A percentile compares a stretch with the other conserved stretches of the same genome.
Conservation (phyloP, 345 rosid species). For the Toxicodendron radicans region DNA sequence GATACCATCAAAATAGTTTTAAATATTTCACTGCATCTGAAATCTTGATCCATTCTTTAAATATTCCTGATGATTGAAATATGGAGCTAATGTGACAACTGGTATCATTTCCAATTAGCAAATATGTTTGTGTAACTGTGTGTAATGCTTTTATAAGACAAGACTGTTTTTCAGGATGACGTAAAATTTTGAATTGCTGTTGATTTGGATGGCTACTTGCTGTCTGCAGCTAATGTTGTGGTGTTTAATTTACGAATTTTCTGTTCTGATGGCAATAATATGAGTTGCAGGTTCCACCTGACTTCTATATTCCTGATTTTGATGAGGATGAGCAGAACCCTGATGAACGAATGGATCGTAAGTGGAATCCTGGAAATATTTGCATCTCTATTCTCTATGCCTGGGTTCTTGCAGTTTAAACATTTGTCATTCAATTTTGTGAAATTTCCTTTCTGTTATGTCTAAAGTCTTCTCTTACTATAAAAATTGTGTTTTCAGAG, state of each 20-base stretch:
- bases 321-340: constrained; percentile 92
- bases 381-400: neutral
- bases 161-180: neutral
- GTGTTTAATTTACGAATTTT: neutral
- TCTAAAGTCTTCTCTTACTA: neutral
- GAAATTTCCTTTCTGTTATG: neutral
- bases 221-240: neutral
- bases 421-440: neutral
- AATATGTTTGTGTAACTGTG: too few species aligned
- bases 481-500: constrained; percentile 45
- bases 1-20: neutral
- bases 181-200: neutral
- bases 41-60: neutral
- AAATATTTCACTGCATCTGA: neutral
- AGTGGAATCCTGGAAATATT: constrained; percentile 33
- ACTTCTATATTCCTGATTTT: constrained; percentile 86
- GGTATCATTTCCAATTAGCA: neutral
- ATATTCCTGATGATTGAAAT: neutral
- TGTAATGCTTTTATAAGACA: neutral
- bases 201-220: neutral
- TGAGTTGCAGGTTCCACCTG: constrained; percentile 83
- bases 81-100: neutral
- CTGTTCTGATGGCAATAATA: constrained; percentile 2
- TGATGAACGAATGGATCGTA: constrained; percentile 84
- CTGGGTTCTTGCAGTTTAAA: neutral